A percentile compares a stretch with the other conserved stretches of the same genome.
Conservation (phyloP, 2,329 filamentous ascomycete genomes). For the Sordariomycetes sp. region DNA sequence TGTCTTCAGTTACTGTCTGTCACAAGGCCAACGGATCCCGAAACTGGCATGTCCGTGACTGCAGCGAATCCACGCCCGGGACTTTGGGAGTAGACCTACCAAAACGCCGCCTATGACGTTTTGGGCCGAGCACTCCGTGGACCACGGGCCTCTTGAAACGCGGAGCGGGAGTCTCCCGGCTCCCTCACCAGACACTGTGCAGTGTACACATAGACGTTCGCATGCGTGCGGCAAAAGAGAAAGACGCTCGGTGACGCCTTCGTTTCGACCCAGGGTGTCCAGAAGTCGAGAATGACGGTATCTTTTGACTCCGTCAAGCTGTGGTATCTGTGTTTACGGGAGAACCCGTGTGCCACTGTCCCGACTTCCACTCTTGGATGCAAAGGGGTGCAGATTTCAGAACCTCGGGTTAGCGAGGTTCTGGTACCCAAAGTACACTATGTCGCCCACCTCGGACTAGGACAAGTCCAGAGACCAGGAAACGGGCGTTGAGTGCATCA, state of each 20-base stretch:
- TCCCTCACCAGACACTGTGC: not conserved
- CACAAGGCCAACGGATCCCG: too few relatives aligned
- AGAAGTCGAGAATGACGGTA: too few relatives aligned
- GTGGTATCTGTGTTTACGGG: too few relatives aligned
- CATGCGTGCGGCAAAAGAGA: not conserved
- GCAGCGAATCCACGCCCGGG: too few relatives aligned
- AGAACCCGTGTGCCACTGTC: not conserved
- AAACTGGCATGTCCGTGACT: too few relatives aligned
- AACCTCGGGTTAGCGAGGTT: not conserved
- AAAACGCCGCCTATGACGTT: not conserved
- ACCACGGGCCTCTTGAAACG: conserved; percentile 3
- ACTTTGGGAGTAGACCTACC: not conserved
- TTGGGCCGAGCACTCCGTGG: not conserved
- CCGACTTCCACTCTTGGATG: not conserved
- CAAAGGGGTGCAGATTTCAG: conserved; percentile 1
- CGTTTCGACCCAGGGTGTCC: not conserved
- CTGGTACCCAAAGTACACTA: not conserved
- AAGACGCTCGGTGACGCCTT: not conserved
- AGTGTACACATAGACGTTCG: not conserved
- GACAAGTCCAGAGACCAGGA: not conserved
- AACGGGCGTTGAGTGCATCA: not conserved
- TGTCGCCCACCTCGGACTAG: not conserved
- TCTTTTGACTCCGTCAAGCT: too few relatives aligned
- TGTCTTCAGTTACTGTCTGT: too few relatives aligned
- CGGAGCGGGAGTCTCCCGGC: conserved; percentile 2